Base-by-base conservation (phyloP, 306 rosid genomes). In the Dryas drummondii region DNA sequence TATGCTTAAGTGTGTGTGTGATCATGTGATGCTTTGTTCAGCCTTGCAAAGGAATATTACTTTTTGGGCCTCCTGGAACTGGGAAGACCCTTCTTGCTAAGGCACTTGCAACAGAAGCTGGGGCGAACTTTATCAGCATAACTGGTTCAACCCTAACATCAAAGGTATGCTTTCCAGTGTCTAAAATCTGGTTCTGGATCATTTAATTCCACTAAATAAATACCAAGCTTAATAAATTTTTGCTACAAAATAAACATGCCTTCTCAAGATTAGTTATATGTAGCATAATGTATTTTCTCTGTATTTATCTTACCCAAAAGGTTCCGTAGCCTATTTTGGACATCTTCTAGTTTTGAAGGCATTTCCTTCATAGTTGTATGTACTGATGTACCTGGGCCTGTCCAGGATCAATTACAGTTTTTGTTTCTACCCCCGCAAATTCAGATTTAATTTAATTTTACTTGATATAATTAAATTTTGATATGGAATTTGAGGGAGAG, bases 31-130 rank as follows among this genome's bases (percentile, higher is more conserved):
- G 67, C 52, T 41, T 72, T 72, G 66, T 22, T 72, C 87, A 94
- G 99, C 99, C 99, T 64, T 90, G 97, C 88, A 94, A 92, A 84
- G 99, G 99, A 81, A 94, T 94, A 77, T 71, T 94, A 78, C 98
- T 94, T 71, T 94, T 94, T 81, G 98, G 98, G 79, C 98, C 98
- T 78, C 98, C 98, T 78, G 99, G 99, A 73, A 94, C 99, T 69
- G 99, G 99, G 76, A 94, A 94, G 87, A 94, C 99, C 67, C 99
- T 94, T 81, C 82, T 94, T 69, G 99, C 99, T 56, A 94, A 94
- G 88, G 99, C 99, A 68, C 96, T 94, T 70, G 97, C 99, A 16
- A 94, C 97, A 0, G 99, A 94, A 85, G 97, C 97, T 52, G 97
- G 99, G 68, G 96, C 99, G 41, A 94, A 92, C 83, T 92, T 94